Percentiles rank a stretch among this genome's conserved stretches.
Conservation (phyloP, 2,329 filamentous ascomycete genomes). For the Diplodia sapinea region DNA sequence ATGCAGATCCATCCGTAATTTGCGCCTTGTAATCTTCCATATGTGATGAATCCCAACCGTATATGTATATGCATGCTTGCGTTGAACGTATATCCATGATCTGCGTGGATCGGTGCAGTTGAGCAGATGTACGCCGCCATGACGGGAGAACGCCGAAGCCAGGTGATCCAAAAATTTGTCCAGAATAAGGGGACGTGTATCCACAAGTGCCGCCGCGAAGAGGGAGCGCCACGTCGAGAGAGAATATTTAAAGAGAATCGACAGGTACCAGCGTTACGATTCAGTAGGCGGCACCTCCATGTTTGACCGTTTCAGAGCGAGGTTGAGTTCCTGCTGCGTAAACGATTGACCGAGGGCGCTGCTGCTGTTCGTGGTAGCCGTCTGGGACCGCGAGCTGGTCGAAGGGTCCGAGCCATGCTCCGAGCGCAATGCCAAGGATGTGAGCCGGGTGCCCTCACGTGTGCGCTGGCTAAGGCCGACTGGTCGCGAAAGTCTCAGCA, state of each 20-base stretch:
- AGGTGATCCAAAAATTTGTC: conserved; percentile 4
- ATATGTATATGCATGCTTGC: conserved; percentile 23
- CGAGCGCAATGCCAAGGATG: conserved; percentile 1
- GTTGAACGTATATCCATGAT: conserved; percentile 21
- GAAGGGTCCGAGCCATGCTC: conserved; percentile 7
- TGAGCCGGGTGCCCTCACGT: not conserved
- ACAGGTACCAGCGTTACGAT: not conserved
- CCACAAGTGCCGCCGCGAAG: not conserved
- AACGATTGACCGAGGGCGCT: conserved; percentile 48
- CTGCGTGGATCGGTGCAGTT: conserved; percentile 17
- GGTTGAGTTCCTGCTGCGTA: conserved; percentile 52
- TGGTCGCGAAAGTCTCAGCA: conserved; percentile 23
- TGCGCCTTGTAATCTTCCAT: conserved; percentile 18
- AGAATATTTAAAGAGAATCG: not conserved
- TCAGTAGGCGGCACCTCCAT: conserved; percentile 38
- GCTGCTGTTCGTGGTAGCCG: conserved; percentile 39
- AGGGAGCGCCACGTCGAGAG: not conserved
- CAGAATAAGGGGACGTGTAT: not conserved
- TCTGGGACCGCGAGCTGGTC: conserved; percentile 9
- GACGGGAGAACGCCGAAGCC: conserved; percentile 9
- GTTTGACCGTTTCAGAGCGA: conserved; percentile 51
- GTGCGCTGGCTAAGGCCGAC: conserved; percentile 25
- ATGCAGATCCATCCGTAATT: conserved; percentile 9
- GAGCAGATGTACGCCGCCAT: conserved; percentile 7
- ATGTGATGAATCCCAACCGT: conserved; percentile 14